These are phyloP conservation scores for Arachis monticola DNA, from an alignment of 331 rosid genomes.

Conservation along the genomic window DNA sequence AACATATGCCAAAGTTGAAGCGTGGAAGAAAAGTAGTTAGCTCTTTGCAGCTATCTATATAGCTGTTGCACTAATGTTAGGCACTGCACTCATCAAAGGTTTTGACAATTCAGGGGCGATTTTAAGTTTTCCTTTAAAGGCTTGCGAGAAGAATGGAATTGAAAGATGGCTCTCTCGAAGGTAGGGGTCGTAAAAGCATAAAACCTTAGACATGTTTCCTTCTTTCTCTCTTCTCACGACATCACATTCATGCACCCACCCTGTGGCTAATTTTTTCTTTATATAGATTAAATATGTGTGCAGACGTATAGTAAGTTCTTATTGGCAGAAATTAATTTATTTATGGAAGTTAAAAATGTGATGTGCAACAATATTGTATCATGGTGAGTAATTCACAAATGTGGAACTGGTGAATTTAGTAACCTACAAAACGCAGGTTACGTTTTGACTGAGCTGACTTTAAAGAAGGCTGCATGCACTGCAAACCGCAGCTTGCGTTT, in stretches of 20 bases:
- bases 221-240: constrained; percentile 7
- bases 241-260: constrained; percentile 17
- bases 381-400: no score
- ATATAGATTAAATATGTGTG: no score
- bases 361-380: no score
- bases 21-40: constrained; percentile 35
- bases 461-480: no score
- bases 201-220: not conserved
- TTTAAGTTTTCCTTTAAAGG: constrained; percentile 42
- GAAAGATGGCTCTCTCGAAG: not conserved
- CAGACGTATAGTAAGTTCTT: no score
- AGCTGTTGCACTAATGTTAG: constrained; percentile 28
- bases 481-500: no score
- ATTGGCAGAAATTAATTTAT: no score
- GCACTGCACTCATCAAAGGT: not conserved
- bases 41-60: not conserved
- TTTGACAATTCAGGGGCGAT: constrained; percentile 40
- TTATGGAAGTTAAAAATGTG: no score
- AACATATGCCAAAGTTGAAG: constrained; percentile 20
- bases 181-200: not conserved
- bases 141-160: not conserved
- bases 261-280: no score
- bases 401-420: no score
- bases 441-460: no score
- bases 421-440: no score